Conservation (phyloP, 208 protist genomes). For the Trypanosoma cruzi region DNA sequence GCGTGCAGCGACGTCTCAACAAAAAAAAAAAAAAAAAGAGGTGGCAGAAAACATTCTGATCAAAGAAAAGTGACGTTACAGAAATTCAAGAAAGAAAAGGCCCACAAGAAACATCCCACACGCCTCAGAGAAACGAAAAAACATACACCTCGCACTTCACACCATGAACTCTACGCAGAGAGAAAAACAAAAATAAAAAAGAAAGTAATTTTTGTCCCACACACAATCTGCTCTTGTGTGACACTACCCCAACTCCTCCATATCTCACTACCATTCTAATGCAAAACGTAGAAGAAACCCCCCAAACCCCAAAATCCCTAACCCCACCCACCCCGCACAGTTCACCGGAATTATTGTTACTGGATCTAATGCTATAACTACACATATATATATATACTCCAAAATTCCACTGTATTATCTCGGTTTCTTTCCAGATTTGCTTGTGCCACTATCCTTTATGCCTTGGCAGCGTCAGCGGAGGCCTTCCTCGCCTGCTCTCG, state of each 20-base stretch:
- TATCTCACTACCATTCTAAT: background rate
- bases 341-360: background rate
- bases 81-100: background rate
- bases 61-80: background rate
- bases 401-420: background rate
- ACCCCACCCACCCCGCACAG: no score
- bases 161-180: background rate
- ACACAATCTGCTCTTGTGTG: background rate
- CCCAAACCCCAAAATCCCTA: background rate
- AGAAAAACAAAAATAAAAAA: background rate
- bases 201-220: background rate
- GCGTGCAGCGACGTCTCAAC: no score
- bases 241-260: background rate
- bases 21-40: no score
- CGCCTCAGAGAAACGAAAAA: background rate
- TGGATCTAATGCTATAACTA: background rate
- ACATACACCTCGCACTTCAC: background rate
- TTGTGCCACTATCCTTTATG: background rate
- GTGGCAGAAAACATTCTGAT: background rate
- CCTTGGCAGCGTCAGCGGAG: constrained; percentile 25
- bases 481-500: constrained; percentile 78
- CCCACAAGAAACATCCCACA: background rate
- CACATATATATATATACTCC: background rate
- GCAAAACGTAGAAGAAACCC: background rate
- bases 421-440: background rate